phyloP scores from a whole-genome alignment of 345 rosid species.

The Pistacia atlantica region DNA sequence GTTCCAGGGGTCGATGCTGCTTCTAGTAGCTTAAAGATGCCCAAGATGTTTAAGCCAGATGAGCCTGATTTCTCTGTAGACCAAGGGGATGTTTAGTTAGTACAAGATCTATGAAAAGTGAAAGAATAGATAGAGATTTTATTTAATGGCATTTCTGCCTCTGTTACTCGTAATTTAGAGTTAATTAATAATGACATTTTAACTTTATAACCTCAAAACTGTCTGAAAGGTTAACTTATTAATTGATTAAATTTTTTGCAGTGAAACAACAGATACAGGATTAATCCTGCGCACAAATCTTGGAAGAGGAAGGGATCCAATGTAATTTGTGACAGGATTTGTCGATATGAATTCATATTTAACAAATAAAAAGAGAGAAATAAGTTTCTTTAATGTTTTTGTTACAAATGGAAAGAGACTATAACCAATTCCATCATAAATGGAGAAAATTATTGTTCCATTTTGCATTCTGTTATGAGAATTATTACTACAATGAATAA shows the following conservation, averaged over 20 bases:
- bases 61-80: conserved; percentile 68
- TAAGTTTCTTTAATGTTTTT: too few relatives aligned
- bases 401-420: too few relatives aligned
- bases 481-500: background rate
- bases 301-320: too few relatives aligned
- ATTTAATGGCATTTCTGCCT: background rate
- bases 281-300: too few relatives aligned
- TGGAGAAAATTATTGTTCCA: too few relatives aligned
- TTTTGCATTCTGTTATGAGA: too few relatives aligned
- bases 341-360: too few relatives aligned
- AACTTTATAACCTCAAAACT: background rate
- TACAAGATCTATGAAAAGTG: background rate
- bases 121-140: conserved; percentile 20
- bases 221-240: background rate
- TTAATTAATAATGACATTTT: background rate
- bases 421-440: too few relatives aligned
- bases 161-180: conserved; percentile 6
- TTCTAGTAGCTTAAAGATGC: conserved; percentile 66
- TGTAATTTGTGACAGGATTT: too few relatives aligned
- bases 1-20: conserved; percentile 40
- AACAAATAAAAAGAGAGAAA: too few relatives aligned
- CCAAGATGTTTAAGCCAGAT: conserved; percentile 73
- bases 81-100: conserved; percentile 37
- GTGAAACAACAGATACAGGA: conserved; percentile 11
- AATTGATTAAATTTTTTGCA: background rate